Percentiles rank a stretch among this genome's conserved stretches.
These are phyloP conservation scores for Leptodermis oblonga DNA, from an alignment of 257 asterid species.

Conservation along the genomic window DNA sequence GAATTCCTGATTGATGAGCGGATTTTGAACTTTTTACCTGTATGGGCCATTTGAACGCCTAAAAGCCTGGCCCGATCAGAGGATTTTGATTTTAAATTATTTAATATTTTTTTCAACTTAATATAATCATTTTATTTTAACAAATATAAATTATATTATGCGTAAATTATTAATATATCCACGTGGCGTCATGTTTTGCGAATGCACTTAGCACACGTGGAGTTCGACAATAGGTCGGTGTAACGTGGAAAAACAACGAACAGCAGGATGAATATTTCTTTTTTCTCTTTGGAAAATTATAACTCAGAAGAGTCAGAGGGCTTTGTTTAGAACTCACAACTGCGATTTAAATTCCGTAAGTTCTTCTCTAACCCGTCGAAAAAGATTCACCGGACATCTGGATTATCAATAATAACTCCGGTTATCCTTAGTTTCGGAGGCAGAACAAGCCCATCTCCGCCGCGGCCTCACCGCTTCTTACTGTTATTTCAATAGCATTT, in stretches of 20 bases:
- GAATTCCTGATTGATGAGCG: too few species aligned
- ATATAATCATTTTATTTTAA: too few species aligned
- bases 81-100: too few species aligned
- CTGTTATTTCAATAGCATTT: background rate
- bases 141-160: too few species aligned
- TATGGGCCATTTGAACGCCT: too few species aligned
- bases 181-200: conserved; percentile 26
- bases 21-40: too few species aligned
- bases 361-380: background rate
- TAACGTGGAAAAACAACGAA: conserved; percentile 44
- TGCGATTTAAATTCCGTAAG: too few species aligned
- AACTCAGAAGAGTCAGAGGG: background rate
- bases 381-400: background rate
- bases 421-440: background rate
- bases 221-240: conserved; percentile 22
- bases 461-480: background rate
- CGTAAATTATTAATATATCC: too few species aligned
- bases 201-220: conserved; percentile 40
- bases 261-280: background rate
- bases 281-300: background rate
- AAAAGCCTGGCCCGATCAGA: too few species aligned
- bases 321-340: background rate
- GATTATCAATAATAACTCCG: background rate
- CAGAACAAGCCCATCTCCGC: background rate
- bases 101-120: too few species aligned